These are phyloP conservation scores for Casuarina glauca DNA, from an alignment of 306 rosid species.

Conservation along the genomic window DNA sequence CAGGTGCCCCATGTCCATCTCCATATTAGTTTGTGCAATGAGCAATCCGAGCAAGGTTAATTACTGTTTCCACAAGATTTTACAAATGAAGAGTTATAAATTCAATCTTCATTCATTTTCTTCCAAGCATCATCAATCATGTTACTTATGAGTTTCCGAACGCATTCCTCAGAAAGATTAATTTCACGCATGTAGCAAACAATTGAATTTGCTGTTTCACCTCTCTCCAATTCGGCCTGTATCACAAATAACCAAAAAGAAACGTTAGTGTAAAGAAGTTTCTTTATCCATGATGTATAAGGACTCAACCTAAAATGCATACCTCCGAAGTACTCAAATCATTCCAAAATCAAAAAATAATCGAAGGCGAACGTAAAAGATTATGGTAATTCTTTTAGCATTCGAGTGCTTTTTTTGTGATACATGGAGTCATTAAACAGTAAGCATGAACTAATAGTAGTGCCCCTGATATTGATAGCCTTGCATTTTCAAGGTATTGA, in stretches of 20 bases:
- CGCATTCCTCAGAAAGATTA: conserved; percentile 26
- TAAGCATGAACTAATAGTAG: conserved; percentile 40
- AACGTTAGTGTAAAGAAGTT: background rate
- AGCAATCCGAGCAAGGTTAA: conserved; percentile 53
- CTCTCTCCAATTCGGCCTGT: conserved; percentile 58
- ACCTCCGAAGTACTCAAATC: conserved; percentile 58
- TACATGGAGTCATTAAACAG: conserved; percentile 32
- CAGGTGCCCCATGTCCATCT: conserved; percentile 56
- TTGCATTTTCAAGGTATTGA: conserved; percentile 46
- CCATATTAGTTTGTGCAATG: conserved; percentile 55
- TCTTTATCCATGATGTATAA: too few species aligned
- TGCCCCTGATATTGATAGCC: conserved; percentile 44
- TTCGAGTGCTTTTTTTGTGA: conserved; percentile 39
- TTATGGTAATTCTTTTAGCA: conserved; percentile 30
- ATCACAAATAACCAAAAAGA: background rate
- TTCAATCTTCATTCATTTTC: conserved; percentile 42
- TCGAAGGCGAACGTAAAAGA: conserved; percentile 38
- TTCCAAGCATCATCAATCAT: conserved; percentile 52
- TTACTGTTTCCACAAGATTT: conserved; percentile 27
- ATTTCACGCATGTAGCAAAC: conserved; percentile 36
- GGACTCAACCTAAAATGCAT: background rate
- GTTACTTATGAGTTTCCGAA: conserved; percentile 1
- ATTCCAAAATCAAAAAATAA: conserved; percentile 53
- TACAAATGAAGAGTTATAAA: conserved; percentile 28
- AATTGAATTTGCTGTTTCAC: conserved; percentile 51